Base-by-base conservation (phyloP, 164 flowering plant species). In the Nymphaea thermarum region DNA sequence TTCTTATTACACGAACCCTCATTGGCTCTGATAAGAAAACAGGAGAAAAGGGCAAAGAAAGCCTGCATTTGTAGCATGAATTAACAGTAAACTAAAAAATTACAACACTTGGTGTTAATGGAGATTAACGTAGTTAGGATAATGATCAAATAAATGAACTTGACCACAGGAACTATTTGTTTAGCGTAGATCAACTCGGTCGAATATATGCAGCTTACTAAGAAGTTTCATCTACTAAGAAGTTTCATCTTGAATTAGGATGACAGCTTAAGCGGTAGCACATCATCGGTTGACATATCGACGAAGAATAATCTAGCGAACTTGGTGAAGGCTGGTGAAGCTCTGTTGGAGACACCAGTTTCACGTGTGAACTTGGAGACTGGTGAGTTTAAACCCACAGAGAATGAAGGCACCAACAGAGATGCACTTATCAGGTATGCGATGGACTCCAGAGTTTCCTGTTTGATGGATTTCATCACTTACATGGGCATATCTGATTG, bases 361-460 rank as follows among this genome's bases (percentile, higher is more conserved):
- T 18, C 44, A 43, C 18, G 66, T 8, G 66, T 64, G 44, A 64
- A 64, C 43, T 64, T 64, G 66, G 66, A 8, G 42, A 64, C 66
- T 3, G 66, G 66, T 4, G 6, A 1, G 42, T 64, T 8, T 25
- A 43, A 64, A 43, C 66, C 66, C 5, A 7, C 7, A 4, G 6
- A 5, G 16, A 42, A 42, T 6, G 66, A 25, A 43, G 66, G 66
- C 7, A 64, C 66, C 42, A 64, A 64, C 42, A 42, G 10, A 43
- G 43, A 8, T n/a, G 66, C 66, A 12, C 44, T 64, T 8, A 64
- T 61, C 11, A 61, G 63, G 63, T 61, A 61, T 7, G 55, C 53
- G 53, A 10, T 25, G 36, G 36, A 25, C 1, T 25, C 1, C 36
- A 25, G 1, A 25, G 36, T 0, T 25, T 25, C 1, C 1, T 25